Base-by-base conservation (phyloP, 2,329 filamentous ascomycete species). In the Fusarium hostae region DNA sequence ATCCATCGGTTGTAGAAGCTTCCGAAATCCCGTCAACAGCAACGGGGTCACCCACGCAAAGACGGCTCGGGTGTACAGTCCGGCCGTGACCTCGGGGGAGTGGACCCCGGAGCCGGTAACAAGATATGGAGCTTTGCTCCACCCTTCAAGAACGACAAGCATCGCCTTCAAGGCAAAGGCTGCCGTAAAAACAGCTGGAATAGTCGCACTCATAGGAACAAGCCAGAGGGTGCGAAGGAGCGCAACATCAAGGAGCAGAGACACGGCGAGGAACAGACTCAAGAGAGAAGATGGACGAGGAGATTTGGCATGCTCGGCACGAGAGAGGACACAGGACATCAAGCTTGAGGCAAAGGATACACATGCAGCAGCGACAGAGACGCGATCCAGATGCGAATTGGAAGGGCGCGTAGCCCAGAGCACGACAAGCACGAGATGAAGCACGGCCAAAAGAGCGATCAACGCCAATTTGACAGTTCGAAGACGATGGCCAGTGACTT, bases 31-130 rank as follows among this genome's bases (percentile, higher is more conserved):
- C 15, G 68, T 78, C 50, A 70, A 57, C 69, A 84, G 75, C 24
- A 84, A 73, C 10, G 78, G 75, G 39, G 79, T 80, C 40, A 84
- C 70, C 83, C 82, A 84, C 67, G 79, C 79, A 59, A 82, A 80
- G 39, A 83, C 73, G 24, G 78, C 79, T 15, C 78, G 79, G 60
- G 76, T 80, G 41, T 82, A 81, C 11, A 84, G 70, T 18, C 83
- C 82, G 63, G 81, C 81, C 32, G 79, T 80, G 40, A 72, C 74
- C 60, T 82, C 82, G 7, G 83, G 82, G 11, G 80, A 79, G n/a
- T 71, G 63, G 51, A 71, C 28, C n/a, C 72, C 66, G 59, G 79
- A 75, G 48, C 67, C 69, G 39, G 69, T 61, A n/a, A 81, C 62
- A 16, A 83, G 71, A 39, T 79, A 78, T 4, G 64, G 45, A 12